phyloP scores from a whole-genome alignment of 164 flowering plant genomes.

The Aristolochia contorta region DNA sequence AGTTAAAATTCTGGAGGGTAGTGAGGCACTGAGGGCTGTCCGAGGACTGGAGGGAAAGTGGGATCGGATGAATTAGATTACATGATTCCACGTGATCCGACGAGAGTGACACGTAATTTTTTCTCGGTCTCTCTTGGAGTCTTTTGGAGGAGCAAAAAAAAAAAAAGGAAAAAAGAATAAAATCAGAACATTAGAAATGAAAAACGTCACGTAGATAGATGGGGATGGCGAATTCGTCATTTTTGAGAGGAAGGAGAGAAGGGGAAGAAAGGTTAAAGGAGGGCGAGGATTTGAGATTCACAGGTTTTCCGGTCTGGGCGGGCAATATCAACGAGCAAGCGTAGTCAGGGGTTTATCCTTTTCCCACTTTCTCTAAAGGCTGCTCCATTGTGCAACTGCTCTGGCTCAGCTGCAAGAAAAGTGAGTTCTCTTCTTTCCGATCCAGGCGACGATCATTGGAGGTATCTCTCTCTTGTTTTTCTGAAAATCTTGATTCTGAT shows the following conservation, averaged over 20 bases:
- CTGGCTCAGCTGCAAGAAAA: not conserved
- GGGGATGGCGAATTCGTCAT: not conserved
- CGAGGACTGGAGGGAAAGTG: no score
- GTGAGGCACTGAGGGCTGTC: not conserved
- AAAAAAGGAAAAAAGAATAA: not conserved
- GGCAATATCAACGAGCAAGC: not conserved
- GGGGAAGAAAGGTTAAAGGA: constrained; percentile 9
- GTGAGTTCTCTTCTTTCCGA: not conserved
- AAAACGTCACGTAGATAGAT: not conserved
- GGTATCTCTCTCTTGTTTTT: no score
- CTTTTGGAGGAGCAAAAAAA: not conserved
- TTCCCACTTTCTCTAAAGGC: not conserved
- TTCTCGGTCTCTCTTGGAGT: not conserved
- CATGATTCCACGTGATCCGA: not conserved
- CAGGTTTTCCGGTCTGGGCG: not conserved
- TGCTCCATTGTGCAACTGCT: not conserved
- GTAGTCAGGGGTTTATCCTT: not conserved
- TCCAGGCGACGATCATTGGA: not conserved
- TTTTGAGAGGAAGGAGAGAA: not conserved
- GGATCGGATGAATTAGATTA: no score
- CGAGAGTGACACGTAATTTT: not conserved
- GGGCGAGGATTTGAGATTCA: constrained; percentile 2
- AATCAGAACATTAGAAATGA: not conserved
- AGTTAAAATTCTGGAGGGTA: constrained; percentile 4
- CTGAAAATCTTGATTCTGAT: no score